A percentile compares a stretch with the other conserved stretches of the same genome.
Evolutionary conservation across 2,329 filamentous ascomycete species (phyloP).

Genomic region (Ceratocystis lukuohia): DNA sequence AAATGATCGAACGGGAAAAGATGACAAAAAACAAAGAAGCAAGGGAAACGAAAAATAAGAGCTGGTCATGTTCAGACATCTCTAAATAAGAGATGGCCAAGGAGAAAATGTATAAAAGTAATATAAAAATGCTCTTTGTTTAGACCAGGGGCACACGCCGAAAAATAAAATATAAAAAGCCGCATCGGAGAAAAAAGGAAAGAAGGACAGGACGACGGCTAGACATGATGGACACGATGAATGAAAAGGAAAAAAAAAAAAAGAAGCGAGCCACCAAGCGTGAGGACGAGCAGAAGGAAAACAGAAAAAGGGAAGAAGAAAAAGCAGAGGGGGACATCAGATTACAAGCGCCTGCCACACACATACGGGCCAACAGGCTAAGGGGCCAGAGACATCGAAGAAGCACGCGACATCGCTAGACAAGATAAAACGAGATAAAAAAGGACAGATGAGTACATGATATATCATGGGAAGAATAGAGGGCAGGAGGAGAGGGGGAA

Average conservation of each 20-base stretch:
- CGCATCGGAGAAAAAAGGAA: constrained; percentile 13
- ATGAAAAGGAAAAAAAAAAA: background rate
- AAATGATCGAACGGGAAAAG: background rate
- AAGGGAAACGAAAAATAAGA: background rate
- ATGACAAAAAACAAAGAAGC: background rate
- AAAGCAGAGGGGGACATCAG: background rate
- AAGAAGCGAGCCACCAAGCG: background rate
- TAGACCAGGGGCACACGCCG: background rate
- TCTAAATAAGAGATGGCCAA: background rate
- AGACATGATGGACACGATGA: background rate
- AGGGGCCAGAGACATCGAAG: background rate
- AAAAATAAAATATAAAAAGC: background rate
- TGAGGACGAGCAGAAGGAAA: background rate
- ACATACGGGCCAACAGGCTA: background rate
- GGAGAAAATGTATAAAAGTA: background rate
- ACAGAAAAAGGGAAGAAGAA: background rate
- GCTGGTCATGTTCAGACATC: background rate
- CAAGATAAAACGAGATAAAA: background rate
- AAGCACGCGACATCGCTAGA: background rate
- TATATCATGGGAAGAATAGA: background rate
- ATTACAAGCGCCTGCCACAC: background rate
- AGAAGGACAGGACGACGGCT: constrained; percentile 3
- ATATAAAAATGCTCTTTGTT: constrained; percentile 2
- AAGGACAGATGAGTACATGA: background rate
- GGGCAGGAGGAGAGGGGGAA: background rate